Evolutionary conservation across 1,284 basidiomycete species (phyloP).

Genomic region (Tetrapyrgos nigripes): DNA sequence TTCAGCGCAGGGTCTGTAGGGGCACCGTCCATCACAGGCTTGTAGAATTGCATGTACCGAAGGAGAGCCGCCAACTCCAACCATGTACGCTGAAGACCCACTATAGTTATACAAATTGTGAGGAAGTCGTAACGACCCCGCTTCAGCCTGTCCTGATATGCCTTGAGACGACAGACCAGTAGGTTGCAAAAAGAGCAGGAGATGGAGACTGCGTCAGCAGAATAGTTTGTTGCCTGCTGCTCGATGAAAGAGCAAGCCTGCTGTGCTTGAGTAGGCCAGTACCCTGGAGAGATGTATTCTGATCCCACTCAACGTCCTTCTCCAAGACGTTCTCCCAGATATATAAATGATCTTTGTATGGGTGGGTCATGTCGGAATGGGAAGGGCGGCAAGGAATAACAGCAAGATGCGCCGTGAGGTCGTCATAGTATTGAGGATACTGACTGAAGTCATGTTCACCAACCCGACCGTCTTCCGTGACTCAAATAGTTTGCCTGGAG

Average conservation of each 20-base stretch:
- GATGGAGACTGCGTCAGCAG: background rate
- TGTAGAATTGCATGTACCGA: constrained; percentile 6
- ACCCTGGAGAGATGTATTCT: background rate
- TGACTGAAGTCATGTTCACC: background rate
- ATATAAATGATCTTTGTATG: background rate
- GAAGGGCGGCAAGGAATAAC: background rate
- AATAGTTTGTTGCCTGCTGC: background rate
- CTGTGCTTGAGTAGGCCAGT: background rate
- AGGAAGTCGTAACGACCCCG: background rate
- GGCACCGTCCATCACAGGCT: constrained; percentile 3
- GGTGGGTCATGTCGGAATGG: background rate
- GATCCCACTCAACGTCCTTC: background rate
- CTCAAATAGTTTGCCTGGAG: background rate
- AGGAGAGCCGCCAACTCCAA: background rate
- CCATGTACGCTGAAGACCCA: background rate
- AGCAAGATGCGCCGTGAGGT: background rate
- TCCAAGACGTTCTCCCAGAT: background rate
- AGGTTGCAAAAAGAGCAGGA: background rate
- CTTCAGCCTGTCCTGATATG: background rate
- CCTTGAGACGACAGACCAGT: background rate
- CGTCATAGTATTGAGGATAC: background rate
- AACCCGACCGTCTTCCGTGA: background rate
- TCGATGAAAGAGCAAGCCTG: background rate
- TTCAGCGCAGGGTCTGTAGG: background rate
- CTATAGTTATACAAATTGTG: background rate